Percentiles rank a stretch among this genome's conserved stretches.
phyloP scores from a whole-genome alignment of 805 yeast species.

The Metschnikowia noctiluminum region DNA sequence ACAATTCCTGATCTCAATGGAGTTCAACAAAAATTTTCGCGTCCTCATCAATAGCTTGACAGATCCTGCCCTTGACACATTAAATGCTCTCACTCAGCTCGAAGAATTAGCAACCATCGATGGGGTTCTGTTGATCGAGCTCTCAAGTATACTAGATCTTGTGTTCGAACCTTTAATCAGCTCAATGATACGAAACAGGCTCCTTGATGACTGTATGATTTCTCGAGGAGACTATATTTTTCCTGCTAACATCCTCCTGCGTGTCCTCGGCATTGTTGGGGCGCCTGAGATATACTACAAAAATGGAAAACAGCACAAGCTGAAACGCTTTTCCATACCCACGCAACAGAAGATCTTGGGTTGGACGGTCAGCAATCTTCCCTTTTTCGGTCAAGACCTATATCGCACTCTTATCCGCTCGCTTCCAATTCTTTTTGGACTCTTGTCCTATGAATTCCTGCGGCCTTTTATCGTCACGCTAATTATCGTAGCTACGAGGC shows the following conservation, averaged over 20 bases:
- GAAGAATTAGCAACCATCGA: not conserved
- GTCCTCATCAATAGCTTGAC: not conserved
- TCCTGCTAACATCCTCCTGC: constrained; percentile 4
- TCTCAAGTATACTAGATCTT: constrained; percentile 6
- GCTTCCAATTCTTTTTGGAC: constrained; percentile 15
- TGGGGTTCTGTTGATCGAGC: constrained; percentile 6
- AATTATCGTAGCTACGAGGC: constrained; percentile 9
- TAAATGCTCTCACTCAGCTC: not conserved
- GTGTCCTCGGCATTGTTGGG: constrained; percentile 14
- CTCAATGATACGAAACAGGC: constrained; percentile 1
- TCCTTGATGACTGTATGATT: constrained; percentile 9
- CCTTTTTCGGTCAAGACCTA: constrained; percentile 10
- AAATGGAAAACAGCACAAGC: constrained; percentile 18
- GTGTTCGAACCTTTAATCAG: constrained; percentile 9
- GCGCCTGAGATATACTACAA: constrained; percentile 18
- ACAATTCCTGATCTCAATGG: not conserved
- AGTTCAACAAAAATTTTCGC: not conserved
- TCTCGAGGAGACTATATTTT: constrained; percentile 8
- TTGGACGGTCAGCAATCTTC: constrained; percentile 17
- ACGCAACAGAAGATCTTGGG: constrained; percentile 13
- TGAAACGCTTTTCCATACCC: constrained; percentile 15
- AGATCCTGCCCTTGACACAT: constrained; percentile 4
- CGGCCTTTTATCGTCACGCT: constrained; percentile 15
- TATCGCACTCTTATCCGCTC: constrained; percentile 4
- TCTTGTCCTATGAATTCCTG: constrained; percentile 17